Percentiles rank a stretch among this genome's conserved stretches.
Evolutionary conservation across 2,329 filamentous ascomycete species (phyloP).

Genomic region (Cryphonectria japonica): DNA sequence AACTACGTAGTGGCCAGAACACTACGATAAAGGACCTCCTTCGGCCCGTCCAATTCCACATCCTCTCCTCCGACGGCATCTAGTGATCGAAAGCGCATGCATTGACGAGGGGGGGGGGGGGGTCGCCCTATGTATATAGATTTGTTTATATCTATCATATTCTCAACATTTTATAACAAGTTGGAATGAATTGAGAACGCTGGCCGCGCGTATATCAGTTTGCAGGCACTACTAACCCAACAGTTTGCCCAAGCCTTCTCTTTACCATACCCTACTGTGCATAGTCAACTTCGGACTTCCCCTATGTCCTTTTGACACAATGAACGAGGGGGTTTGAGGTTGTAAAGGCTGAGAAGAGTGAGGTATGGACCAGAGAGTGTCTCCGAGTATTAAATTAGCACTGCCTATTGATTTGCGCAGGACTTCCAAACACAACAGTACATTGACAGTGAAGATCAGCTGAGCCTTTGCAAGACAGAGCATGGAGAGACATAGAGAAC

Average conservation of each 20-base stretch:
- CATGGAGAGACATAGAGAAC: too few species aligned
- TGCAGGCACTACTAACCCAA: too few species aligned
- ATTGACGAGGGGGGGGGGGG: background rate
- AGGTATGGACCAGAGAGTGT: too few species aligned
- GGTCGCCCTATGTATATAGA: background rate
- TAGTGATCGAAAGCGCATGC: background rate
- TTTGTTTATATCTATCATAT: background rate
- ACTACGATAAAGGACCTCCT: background rate
- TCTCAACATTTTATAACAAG: background rate
- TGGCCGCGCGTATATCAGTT: too few species aligned
- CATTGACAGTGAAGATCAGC: too few species aligned
- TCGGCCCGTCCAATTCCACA: background rate
- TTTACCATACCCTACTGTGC: background rate
- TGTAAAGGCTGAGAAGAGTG: background rate
- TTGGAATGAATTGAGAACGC: background rate
- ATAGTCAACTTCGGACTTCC: background rate
- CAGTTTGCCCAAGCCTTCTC: background rate
- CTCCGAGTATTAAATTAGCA: too few species aligned
- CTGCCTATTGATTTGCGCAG: too few species aligned
- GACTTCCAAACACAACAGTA: too few species aligned
- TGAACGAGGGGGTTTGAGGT: background rate
- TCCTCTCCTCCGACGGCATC: slow-evolving; percentile 4
- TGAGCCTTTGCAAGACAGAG: too few species aligned
- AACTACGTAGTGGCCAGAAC: background rate
- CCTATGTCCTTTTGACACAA: background rate